phyloP scores from a whole-genome alignment of 768 basidiomycete genomes.

The Leccinum boreale region DNA sequence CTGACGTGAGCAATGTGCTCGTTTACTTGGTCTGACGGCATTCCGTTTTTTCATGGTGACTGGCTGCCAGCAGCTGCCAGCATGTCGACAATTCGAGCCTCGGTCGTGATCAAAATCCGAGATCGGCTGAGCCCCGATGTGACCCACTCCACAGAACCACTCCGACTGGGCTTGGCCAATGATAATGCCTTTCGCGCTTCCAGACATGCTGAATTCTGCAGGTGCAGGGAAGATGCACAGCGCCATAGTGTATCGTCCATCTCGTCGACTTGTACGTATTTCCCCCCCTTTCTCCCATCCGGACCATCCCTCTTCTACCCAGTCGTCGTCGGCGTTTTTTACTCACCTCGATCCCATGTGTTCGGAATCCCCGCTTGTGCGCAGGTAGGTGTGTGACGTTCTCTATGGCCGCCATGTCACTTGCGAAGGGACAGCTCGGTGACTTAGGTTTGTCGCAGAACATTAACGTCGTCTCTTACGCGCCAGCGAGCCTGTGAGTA shows the following conservation, averaged over 20 bases:
- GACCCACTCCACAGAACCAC: background rate
- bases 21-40: background rate
- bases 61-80: background rate
- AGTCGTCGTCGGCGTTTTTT: background rate
- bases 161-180: background rate
- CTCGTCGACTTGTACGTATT: conserved; percentile 45
- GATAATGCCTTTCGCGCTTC: background rate
- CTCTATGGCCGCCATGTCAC: conserved; percentile 35
- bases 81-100: background rate
- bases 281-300: background rate
- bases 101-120: background rate
- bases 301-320: background rate
- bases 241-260: conserved; percentile 36
- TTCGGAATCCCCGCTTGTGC: background rate
- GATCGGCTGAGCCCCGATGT: background rate
- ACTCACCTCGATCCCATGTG: background rate
- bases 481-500: conserved; percentile 38
- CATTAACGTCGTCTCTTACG: conserved; percentile 46
- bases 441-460: conserved; percentile 41
- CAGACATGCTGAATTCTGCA: conserved; percentile 43
- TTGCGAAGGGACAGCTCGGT: conserved; percentile 28
- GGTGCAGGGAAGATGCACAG: conserved; percentile 35
- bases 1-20: background rate
- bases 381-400: conserved; percentile 36
- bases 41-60: background rate